Conservation (phyloP, 2,329 filamentous ascomycete species). For the Zasmidium angulare region DNA sequence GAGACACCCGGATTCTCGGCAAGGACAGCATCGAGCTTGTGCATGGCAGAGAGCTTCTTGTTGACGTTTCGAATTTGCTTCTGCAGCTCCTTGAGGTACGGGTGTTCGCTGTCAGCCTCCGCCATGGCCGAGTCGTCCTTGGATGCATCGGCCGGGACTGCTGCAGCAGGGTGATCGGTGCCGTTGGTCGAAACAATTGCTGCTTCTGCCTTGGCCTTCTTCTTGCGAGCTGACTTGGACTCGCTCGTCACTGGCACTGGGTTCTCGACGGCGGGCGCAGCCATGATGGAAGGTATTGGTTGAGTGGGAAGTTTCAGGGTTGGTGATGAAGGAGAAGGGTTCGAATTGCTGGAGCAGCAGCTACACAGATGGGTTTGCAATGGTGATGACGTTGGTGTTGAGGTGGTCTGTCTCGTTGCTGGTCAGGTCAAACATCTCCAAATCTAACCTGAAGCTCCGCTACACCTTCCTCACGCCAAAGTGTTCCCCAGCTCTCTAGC, state of each 20-base stretch:
- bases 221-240: constrained; percentile 54
- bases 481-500: background rate
- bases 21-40: constrained; percentile 70
- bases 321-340: background rate
- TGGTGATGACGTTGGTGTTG: background rate
- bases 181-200: constrained; percentile 29
- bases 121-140: constrained; percentile 29
- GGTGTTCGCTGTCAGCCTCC: constrained; percentile 63
- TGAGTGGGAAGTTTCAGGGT: background rate
- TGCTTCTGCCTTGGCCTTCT: constrained; percentile 42
- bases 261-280: constrained; percentile 63
- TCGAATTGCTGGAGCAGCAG: background rate
- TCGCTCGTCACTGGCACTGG: constrained; percentile 32
- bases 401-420: no score
- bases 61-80: constrained; percentile 91
- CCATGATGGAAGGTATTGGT: constrained; percentile 50
- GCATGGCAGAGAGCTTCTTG: constrained; percentile 84
- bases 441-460: no score
- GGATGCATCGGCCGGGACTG: constrained; percentile 20
- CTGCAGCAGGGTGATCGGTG: constrained; percentile 16
- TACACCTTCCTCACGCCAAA: no score
- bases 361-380: background rate
- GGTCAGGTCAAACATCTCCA: no score
- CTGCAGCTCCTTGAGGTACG: constrained; percentile 82
- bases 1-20: constrained; percentile 68